These are phyloP conservation scores for Ophiostoma sp. DNA, from an alignment of 2,329 filamentous ascomycete species.

Conservation along the genomic window DNA sequence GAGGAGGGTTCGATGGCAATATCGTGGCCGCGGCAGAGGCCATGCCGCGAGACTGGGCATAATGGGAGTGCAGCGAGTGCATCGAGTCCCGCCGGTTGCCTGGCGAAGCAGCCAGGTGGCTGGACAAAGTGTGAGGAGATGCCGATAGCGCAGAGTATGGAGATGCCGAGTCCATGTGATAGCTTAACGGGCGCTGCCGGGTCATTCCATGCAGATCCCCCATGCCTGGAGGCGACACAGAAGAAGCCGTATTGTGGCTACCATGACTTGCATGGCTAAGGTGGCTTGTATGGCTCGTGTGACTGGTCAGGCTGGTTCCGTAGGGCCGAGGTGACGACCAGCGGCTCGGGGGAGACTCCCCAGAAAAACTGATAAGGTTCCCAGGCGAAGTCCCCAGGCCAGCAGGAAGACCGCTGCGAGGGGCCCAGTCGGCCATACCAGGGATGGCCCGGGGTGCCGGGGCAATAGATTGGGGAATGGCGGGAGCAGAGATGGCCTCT, in stretches of 20 bases:
- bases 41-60: constrained; percentile 40
- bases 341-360: constrained; percentile 49
- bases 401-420: constrained; percentile 32
- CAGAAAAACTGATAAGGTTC: constrained; percentile 47
- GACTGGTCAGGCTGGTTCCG: constrained; percentile 29
- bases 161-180: constrained; percentile 43
- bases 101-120: constrained; percentile 34
- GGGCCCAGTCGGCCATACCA: constrained; percentile 40
- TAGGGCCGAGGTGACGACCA: constrained; percentile 45
- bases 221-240: constrained; percentile 36
- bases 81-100: constrained; percentile 44
- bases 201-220: constrained; percentile 21
- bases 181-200: constrained; percentile 47
- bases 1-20: constrained; percentile 48
- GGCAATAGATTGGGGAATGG: constrained; percentile 35
- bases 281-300: constrained; percentile 24
- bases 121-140: constrained; percentile 37
- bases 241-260: constrained; percentile 31
- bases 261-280: constrained; percentile 22
- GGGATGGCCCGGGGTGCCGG: constrained; percentile 42
- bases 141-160: constrained; percentile 33
- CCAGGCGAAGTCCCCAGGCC: constrained; percentile 48
- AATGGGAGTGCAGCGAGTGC: constrained; percentile 50
- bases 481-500: constrained; percentile 43
- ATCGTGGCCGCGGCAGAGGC: background rate